Percentiles rank a stretch among this genome's conserved stretches.
Conservation (phyloP, 192 early-diverging fungal genomes). For the Oehlia diaphana region DNA sequence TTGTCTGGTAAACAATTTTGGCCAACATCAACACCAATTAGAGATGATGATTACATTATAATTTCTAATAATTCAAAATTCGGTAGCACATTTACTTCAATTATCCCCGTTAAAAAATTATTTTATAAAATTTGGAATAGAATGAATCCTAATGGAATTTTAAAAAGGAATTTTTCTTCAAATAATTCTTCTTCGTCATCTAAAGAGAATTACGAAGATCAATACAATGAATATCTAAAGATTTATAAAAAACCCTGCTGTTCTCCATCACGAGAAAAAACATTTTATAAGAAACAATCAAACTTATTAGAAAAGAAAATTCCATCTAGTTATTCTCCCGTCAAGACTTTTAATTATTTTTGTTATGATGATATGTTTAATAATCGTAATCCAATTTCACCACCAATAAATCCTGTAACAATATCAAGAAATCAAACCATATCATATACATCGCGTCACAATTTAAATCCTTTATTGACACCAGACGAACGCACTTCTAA, state of each 20-base stretch:
- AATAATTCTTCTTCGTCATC: neutral
- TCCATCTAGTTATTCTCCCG: neutral
- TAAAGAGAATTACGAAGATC: neutral
- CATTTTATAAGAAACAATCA: too few species aligned
- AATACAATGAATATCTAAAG: neutral
- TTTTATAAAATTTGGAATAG: slow-evolving; percentile 2
- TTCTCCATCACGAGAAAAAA: neutral
- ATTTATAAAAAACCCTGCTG: neutral
- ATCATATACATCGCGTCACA: neutral
- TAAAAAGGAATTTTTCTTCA: neutral
- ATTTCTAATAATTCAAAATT: too few species aligned
- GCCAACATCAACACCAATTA: too few species aligned
- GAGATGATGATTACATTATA: too few species aligned
- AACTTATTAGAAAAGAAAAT: too few species aligned
- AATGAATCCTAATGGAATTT: neutral
- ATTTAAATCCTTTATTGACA: slow-evolving; percentile 1
- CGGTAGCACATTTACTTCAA: too few species aligned
- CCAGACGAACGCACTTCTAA: neutral
- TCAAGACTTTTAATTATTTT: neutral
- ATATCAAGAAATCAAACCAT: neutral
- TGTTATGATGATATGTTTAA: neutral
- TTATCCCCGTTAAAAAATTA: neutral
- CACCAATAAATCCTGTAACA: neutral
- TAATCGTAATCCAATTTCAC: neutral
- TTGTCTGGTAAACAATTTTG: too few species aligned